Evolutionary conservation across 371 early-diverging fungal species (phyloP), one percentile per base, ranked within the genome.

Genomic region (Lichtheimia corymbifera): DNA sequence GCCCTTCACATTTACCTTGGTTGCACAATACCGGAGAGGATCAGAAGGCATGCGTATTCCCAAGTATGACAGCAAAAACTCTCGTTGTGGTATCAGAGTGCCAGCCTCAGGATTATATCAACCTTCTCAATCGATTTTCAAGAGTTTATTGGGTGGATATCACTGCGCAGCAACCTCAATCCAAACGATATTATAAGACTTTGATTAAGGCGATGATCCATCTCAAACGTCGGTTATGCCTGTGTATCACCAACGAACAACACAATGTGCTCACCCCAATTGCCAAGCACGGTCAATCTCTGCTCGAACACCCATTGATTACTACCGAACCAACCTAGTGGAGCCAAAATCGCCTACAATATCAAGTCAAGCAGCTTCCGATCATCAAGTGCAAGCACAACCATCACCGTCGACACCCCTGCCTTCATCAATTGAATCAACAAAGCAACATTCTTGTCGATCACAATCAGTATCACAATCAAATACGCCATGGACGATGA

Each of bases 221-320:
- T 51, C 51, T 51, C 25, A 51, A 51, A 24, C 51, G 51, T 20
- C 51, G 51, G 15, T 51, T 51, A 24, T 51, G 51, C 25, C 51
- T 51, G 15, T 51, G 25, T 25, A 51, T 51, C 25, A 51, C 20
- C 27, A 51, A 51, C 27, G 25, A 51, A 51, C 51, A 25, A 51
- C 20, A 51, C 20, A 51, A 25, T 27, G n/a, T 51, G 15, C 3
- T 51, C 51, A n/a, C 51, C 51, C 25, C 51, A 27, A 20, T 51
- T 51, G 51, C 44, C 44, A 44, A 44, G 50, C 22, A 50, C 3
- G 7, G 50, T 50, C 18, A 50, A 50, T 13, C 50, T 50, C 18
- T 50, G 50, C 20, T 50, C 50, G 50, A 50, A 50, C 20, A 50
- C 50, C 50, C 50, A 17, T 50, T 50, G 20, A 50, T 50, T 50